Base-by-base conservation (phyloP, 108 stramenopile species). In the Seminavis robusta region DNA sequence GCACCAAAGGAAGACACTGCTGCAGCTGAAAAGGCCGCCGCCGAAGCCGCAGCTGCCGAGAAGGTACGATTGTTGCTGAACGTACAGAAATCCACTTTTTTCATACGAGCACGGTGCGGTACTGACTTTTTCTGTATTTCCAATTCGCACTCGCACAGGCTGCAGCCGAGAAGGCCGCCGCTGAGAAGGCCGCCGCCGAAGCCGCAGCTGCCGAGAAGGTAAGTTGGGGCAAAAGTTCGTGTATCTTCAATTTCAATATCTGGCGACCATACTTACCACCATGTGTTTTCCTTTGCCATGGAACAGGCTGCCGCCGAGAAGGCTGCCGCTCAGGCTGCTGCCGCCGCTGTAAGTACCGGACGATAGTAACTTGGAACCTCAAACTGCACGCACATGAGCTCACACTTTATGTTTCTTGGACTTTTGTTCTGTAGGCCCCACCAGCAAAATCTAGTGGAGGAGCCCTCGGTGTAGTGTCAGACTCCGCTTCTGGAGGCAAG, bases 391-490 rank as follows among this genome's bases (percentile, higher is more conserved):
- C 20, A 46, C 56, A 32, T 44, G 74, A 38, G 55, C 44, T 9
- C 36, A n/a, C n/a, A n/a, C n/a, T n/a, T n/a, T n/a, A n/a, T n/a
- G n/a, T n/a, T n/a, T n/a, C n/a, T n/a, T 47, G 40, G 26, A 39
- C 11, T 30, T 41, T 11, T 21, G n/a, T 26, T 25, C 31, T 31
- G 15, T 20, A n/a, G n/a, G n/a, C n/a, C n/a, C n/a, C 63, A 28
- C 17, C 36, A 7, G 25, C 69, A 27, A 49, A 53, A 19, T 33
- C 69, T 7, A 49, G 38, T n/a, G 46, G 61, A 21, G 34, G 29
- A 38, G 88, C 76, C 24, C 51, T 91, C 49, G 89, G 89, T 33
- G 73, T 76, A 34, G 83, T 80, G 13, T 38, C 61, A 29, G 83
- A 78, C 29, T 54, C 38, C 13, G 83, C 56, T 36, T 17, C 68